Conservation (phyloP, 495 filamentous ascomycete genomes). For the Penicillium macrosclerotiorum region DNA sequence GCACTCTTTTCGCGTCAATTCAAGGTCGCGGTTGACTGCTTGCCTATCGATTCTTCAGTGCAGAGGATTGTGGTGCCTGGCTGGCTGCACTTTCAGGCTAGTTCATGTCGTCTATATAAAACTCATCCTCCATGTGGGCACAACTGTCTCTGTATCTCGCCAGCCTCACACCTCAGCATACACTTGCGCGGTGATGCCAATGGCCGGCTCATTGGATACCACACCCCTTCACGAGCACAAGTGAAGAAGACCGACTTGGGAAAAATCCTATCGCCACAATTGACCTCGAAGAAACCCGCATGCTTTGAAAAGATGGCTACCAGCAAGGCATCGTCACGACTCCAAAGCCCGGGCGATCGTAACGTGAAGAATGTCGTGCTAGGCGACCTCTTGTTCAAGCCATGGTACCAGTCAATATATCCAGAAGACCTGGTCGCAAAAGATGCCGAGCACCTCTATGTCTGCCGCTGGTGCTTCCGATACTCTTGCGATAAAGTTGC, state of each 20-base stretch:
- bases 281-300: neutral
- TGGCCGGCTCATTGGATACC: conserved; percentile 20
- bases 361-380: conserved; percentile 75
- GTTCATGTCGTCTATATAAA: neutral
- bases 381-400: conserved; percentile 68
- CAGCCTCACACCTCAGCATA: neutral
- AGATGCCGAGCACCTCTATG: conserved; percentile 65
- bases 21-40: too few relatives aligned
- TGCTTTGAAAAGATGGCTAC: conserved; percentile 28
- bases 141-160: neutral
- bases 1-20: neutral
- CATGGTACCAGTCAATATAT: conserved; percentile 79
- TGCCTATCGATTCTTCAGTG: neutral
- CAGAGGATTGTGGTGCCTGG: neutral
- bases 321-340: conserved; percentile 22
- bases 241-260: conserved; percentile 5
- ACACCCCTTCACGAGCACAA: conserved; percentile 4
- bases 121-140: neutral
- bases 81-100: neutral
- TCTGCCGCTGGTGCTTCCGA: conserved; percentile 92
- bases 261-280: neutral
- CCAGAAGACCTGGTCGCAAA: conserved; percentile 72
- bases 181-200: conserved; percentile 15
- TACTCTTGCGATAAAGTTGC: conserved; percentile 73
- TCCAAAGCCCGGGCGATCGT: conserved; percentile 46